phyloP scores from a whole-genome alignment of 2,329 filamentous ascomycete species.

The Macroventuria anomochaeta region DNA sequence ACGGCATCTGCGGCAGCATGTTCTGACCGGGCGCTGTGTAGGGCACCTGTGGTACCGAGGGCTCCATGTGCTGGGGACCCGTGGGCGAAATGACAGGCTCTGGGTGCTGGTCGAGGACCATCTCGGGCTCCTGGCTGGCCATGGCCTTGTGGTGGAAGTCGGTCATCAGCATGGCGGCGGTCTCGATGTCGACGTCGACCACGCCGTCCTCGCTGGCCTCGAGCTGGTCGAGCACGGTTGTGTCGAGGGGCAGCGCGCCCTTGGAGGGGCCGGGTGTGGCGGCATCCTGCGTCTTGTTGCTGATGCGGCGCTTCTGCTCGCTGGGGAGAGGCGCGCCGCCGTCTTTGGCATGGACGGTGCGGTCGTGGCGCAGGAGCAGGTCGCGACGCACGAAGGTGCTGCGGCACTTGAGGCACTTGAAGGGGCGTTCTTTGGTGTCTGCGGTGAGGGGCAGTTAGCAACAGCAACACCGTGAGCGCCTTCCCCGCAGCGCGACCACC shows the following conservation, averaged over 20 bases:
- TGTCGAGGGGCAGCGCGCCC: slow-evolving; percentile 78
- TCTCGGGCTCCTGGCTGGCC: slow-evolving; percentile 68
- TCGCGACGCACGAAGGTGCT: slow-evolving; percentile 98
- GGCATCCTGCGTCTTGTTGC: slow-evolving; percentile 66
- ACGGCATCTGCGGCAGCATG: slow-evolving; percentile 84
- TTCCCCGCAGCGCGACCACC: slow-evolving; percentile 45
- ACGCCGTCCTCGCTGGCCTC: slow-evolving; percentile 88
- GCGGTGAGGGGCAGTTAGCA: slow-evolving; percentile 48
- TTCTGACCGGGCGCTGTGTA: slow-evolving; percentile 75
- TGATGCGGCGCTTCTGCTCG: slow-evolving; percentile 85
- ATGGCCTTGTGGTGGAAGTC: slow-evolving; percentile 97
- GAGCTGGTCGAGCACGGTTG: slow-evolving; percentile 87
- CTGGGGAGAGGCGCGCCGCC: slow-evolving; percentile 92
- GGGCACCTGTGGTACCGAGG: slow-evolving; percentile 70
- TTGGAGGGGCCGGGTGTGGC: slow-evolving; percentile 72
- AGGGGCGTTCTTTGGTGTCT: slow-evolving; percentile 99
- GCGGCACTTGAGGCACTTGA: slow-evolving; percentile 97
- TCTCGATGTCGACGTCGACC: slow-evolving; percentile 96
- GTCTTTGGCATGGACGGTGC: slow-evolving; percentile 98
- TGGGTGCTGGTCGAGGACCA: slow-evolving; percentile 59
- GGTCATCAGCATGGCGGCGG: slow-evolving; percentile 97
- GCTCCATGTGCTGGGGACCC: slow-evolving; percentile 75
- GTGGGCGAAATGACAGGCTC: slow-evolving; percentile 76
- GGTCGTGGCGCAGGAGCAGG: slow-evolving; percentile 93
- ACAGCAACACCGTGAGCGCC: slow-evolving; percentile 25